These are phyloP conservation scores for Pelargonium hybrid DNA, from an alignment of 441 rosid species.

Conservation along the genomic window DNA sequence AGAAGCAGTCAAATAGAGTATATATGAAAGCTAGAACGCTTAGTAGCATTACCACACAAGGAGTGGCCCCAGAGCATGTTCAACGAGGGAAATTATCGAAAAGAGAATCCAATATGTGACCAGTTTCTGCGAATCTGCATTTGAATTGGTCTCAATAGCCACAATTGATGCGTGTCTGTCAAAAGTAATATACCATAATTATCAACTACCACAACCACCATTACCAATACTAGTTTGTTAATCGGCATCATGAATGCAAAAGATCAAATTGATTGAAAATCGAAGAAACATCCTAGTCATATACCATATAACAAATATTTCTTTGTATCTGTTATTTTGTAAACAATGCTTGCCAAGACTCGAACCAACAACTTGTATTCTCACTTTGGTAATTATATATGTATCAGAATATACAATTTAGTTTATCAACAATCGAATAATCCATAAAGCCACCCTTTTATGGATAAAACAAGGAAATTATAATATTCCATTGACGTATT, in stretches of 20 bases:
- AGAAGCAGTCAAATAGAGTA: not conserved
- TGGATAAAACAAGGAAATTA: no score
- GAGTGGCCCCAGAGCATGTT: slow-evolving; percentile 21
- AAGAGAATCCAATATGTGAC: slow-evolving; percentile 29
- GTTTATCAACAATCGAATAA: no score
- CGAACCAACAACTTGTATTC: no score
- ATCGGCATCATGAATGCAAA: not conserved
- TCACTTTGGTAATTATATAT: no score
- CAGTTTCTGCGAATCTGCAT: slow-evolving; percentile 20
- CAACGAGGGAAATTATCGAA: slow-evolving; percentile 26
- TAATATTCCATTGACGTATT: no score
- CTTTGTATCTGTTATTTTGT: no score
- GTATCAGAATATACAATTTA: no score
- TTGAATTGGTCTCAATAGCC: slow-evolving; percentile 26
- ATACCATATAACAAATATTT: no score
- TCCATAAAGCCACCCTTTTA: no score
- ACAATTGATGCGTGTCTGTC: slow-evolving; percentile 27
- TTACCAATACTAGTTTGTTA: not conserved
- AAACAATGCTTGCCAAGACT: no score
- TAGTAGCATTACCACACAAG: slow-evolving; percentile 24
- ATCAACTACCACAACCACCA: not conserved
- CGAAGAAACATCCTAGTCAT: no score
- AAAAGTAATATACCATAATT: not conserved
- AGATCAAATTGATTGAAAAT: not conserved
- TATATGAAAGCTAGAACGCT: not conserved